Conservation (phyloP, 2,329 filamentous ascomycete species). For the Trematosphaeria pertusa region DNA sequence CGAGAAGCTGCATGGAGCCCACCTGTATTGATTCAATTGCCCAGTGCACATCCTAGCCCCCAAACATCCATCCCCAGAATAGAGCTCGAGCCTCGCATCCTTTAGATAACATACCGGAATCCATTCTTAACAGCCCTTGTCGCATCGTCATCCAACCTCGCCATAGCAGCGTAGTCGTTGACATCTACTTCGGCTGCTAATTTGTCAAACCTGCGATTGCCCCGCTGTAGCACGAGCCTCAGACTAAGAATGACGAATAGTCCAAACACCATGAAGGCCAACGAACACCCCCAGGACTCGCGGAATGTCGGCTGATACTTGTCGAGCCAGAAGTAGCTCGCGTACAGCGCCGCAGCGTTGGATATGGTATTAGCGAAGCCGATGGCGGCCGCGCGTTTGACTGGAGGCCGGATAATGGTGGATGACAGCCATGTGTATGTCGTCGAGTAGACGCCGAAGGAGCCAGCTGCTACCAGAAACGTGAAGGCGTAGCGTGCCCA, state of each 20-base stretch:
- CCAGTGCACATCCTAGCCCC: too few relatives aligned
- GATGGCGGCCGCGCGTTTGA: constrained; percentile 6
- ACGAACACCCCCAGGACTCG: background rate
- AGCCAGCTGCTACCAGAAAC: constrained; percentile 5
- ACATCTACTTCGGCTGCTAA: background rate
- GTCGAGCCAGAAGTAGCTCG: constrained; percentile 8
- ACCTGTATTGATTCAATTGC: too few relatives aligned
- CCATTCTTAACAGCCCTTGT: constrained; percentile 2
- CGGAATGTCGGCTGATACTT: constrained; percentile 1
- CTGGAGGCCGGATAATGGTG: constrained; percentile 4
- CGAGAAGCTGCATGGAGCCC: too few relatives aligned
- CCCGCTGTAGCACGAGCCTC: constrained; percentile 4
- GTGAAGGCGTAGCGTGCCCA: constrained; percentile 6
- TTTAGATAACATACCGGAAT: constrained; percentile 5
- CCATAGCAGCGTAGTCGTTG: background rate
- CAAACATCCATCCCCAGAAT: too few relatives aligned
- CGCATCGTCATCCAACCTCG: background rate
- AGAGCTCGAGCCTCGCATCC: too few relatives aligned
- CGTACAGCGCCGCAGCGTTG: constrained; percentile 1
- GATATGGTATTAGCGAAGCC: constrained; percentile 3
- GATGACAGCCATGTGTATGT: constrained; percentile 9
- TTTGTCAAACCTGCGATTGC: constrained; percentile 4
- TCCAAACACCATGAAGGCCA: constrained; percentile 6
- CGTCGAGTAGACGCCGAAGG: constrained; percentile 4
- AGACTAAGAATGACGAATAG: background rate